These are phyloP conservation scores for Trifolium dubium DNA, from an alignment of 306 rosid species.

Conservation along the genomic window DNA sequence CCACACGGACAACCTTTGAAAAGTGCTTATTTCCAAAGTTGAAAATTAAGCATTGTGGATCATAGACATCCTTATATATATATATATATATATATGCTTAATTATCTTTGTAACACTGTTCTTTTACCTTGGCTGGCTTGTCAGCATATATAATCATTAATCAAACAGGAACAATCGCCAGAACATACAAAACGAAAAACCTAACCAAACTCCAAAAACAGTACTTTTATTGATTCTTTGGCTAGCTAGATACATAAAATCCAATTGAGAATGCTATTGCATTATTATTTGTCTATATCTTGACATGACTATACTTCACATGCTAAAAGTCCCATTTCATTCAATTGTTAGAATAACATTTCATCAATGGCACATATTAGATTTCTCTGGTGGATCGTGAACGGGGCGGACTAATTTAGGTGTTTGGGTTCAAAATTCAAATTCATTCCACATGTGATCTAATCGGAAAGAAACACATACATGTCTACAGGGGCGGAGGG, in stretches of 20 bases:
- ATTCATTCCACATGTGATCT: background rate
- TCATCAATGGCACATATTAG: background rate
- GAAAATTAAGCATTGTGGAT: background rate
- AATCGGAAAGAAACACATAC: constrained; percentile 14
- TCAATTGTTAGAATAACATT: background rate
- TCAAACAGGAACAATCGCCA: background rate
- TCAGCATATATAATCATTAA: background rate
- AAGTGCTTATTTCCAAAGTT: background rate
- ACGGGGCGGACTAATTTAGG: no score
- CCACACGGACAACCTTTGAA: background rate
- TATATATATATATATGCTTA: background rate
- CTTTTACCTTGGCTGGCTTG: background rate
- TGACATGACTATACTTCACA: background rate
- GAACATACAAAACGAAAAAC: background rate
- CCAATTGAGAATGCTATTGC: background rate
- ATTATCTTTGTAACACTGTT: background rate
- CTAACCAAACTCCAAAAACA: background rate
- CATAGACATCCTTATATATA: background rate
- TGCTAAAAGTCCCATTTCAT: background rate
- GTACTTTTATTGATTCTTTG: background rate
- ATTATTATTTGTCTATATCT: background rate
- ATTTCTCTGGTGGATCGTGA: no score
- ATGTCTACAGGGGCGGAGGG: no score
- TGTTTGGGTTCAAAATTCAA: no score
- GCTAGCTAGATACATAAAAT: background rate